Conservation (phyloP, 2,329 filamentous ascomycete species). For the Rasamsonia emersonii region DNA sequence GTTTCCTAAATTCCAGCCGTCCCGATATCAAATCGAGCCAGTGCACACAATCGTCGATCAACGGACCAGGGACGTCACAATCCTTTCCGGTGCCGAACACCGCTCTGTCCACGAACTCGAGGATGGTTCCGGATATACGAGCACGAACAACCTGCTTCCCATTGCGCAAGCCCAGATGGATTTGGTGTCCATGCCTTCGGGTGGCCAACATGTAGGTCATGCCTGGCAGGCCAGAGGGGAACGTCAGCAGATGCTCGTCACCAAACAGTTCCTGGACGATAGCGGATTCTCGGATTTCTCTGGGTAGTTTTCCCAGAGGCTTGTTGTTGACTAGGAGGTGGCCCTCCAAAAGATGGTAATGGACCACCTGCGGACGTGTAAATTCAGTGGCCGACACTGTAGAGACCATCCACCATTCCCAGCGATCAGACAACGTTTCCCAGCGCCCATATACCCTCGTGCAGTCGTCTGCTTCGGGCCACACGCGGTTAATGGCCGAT, state of each 20-base stretch:
- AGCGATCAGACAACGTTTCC: slow-evolving; percentile 14
- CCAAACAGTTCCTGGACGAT: slow-evolving; percentile 47
- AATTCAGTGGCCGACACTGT: slow-evolving; percentile 17
- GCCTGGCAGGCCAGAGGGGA: slow-evolving; percentile 43
- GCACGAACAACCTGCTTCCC: slow-evolving; percentile 38
- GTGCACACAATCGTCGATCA: slow-evolving; percentile 49
- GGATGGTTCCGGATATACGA: slow-evolving; percentile 27
- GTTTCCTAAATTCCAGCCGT: slow-evolving; percentile 45
- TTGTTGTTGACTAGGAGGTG: slow-evolving; percentile 43
- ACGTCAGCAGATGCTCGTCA: slow-evolving; percentile 42
- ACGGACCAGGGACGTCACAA: slow-evolving; percentile 43
- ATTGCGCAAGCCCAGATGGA: slow-evolving; percentile 49
- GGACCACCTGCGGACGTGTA: slow-evolving; percentile 27
- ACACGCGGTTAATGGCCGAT: slow-evolving; percentile 32
- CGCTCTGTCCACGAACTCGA: slow-evolving; percentile 27
- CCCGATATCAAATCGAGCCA: slow-evolving; percentile 47
- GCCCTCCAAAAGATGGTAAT: slow-evolving; percentile 41
- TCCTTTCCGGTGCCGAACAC: slow-evolving; percentile 15
- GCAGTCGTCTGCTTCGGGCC: slow-evolving; percentile 29
- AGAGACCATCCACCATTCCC: slow-evolving; percentile 28
- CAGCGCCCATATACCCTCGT: slow-evolving; percentile 13
- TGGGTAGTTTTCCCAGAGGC: slow-evolving; percentile 46
- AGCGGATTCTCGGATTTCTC: slow-evolving; percentile 37
- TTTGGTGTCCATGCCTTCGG: slow-evolving; percentile 28
- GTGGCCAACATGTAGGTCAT: slow-evolving; percentile 45